Evolutionary conservation across 257 asterid genomes (phyloP), one percentile per base, ranked within the genome.

Genomic region (Verbena officinalis): DNA sequence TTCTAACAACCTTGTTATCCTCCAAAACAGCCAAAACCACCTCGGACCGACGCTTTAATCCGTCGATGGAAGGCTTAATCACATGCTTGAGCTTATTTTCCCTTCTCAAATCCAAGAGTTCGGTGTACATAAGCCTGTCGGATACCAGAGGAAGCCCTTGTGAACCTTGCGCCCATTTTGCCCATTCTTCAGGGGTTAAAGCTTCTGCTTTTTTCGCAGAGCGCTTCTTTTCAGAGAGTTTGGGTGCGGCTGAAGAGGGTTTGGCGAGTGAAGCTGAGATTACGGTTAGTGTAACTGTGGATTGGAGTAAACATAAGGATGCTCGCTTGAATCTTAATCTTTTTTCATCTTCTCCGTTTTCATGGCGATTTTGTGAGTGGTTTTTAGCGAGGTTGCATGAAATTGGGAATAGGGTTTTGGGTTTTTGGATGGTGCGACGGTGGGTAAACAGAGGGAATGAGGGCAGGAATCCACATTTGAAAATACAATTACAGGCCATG

Each of bases 21-120:
- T 93, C 99, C 80, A 93, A 65, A 67, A 93, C 99, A 50, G 86
- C 97, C 74, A 93, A 56, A 77, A 90, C 92, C 9, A 93, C 86
- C 81, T 83, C 92, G 3, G 96, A 81, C 60, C 81, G 77, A 76
- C 68, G 79, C 80, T 80, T 82, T 62, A 90, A 60, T 24, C 75
- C 85, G 12, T 46, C 90, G 52, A 33, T 79, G 0, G 90, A 69
- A 2, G 85, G 84, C 73, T 93, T 93, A 33, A 90, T 77, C 17
- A 93, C 73, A 64, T 91, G 94, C 75, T 84, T 90, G 33, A 93
- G 88, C 80, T 64, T 88, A 36, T 80, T 84, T 55, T 84, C 96
- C 55, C 81, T 80, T 64, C 55, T 90, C 77, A 90, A 75, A 45
- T 83, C 88, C 81, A 93, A 71, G 3, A 93, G 61, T 59, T 90